Evolutionary conservation across 108 stramenopile genomes (phyloP).

Genomic region (Nitzschia sp.): DNA sequence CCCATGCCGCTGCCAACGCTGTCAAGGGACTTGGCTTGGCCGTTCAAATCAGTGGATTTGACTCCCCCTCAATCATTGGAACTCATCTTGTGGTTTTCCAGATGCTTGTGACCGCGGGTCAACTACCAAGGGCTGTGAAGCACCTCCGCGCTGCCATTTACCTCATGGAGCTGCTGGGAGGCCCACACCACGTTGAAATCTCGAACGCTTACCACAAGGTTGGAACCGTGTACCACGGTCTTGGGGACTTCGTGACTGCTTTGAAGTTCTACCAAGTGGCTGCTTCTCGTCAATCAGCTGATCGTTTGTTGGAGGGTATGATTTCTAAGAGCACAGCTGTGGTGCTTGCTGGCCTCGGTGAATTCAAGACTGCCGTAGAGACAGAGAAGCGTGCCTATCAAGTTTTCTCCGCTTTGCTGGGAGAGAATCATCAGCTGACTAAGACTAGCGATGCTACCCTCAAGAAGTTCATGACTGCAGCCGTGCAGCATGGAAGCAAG

Average conservation of each 20-base stretch:
- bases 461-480: conserved; percentile 56
- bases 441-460: conserved; percentile 52
- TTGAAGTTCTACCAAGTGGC: conserved; percentile 62
- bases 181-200: conserved; percentile 74
- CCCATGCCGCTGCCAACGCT: conserved; percentile 63
- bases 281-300: conserved; percentile 40
- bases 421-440: conserved; percentile 65
- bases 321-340: conserved; percentile 57
- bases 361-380: conserved; percentile 63
- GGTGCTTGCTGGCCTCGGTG: conserved; percentile 50
- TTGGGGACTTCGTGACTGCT: conserved; percentile 42
- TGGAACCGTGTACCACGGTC: conserved; percentile 75
- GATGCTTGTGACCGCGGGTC: conserved; percentile 47
- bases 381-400: conserved; percentile 66
- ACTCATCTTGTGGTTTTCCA: conserved; percentile 63
- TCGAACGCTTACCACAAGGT: conserved; percentile 76
- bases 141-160: conserved; percentile 85
- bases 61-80: conserved; percentile 57
- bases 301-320: conserved; percentile 71
- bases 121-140: conserved; percentile 52
- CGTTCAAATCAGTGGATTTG: conserved; percentile 81
- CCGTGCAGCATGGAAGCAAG: conserved; percentile 60
- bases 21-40: conserved; percentile 71
- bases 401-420: conserved; percentile 50
- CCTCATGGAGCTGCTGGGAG: conserved; percentile 83